Evolutionary conservation across 2,329 filamentous ascomycete genomes (phyloP).

Genomic region (Nigrograna mackinnonii): DNA sequence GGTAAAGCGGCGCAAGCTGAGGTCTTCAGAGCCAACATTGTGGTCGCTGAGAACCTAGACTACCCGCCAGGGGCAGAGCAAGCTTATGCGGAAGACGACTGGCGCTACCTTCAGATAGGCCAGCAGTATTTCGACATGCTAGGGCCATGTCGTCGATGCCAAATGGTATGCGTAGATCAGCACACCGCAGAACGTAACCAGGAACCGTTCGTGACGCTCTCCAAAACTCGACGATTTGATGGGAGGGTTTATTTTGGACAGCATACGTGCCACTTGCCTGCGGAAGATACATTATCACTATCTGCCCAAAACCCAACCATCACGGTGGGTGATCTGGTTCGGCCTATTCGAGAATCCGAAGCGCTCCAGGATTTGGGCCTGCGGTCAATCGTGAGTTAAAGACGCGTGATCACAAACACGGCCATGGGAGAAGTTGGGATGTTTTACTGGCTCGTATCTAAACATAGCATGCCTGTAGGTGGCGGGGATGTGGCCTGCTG

Average conservation of each 20-base stretch:
- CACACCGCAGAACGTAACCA: conserved; percentile 74
- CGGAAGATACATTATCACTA: conserved; percentile 20
- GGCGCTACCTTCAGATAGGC: conserved; percentile 71
- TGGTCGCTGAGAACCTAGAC: conserved; percentile 60
- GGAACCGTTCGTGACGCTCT: conserved; percentile 86
- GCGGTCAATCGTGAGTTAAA: conserved; percentile 27
- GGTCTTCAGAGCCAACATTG: conserved; percentile 87
- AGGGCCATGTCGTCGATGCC: conserved; percentile 84
- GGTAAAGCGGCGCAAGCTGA: conserved; percentile 70
- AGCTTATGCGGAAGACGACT: conserved; percentile 80
- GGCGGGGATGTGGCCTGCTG: conserved; percentile 6
- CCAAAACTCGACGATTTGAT: conserved; percentile 81
- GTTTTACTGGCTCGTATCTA: too few species aligned
- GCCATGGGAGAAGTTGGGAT: too few species aligned
- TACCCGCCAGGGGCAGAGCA: conserved; percentile 50
- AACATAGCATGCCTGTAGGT: conserved; percentile 16
- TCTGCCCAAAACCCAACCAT: conserved; percentile 41
- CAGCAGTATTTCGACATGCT: conserved; percentile 69
- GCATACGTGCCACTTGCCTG: conserved; percentile 59
- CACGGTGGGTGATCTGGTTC: conserved; percentile 40
- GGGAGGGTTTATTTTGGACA: conserved; percentile 90
- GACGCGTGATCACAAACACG: too few species aligned
- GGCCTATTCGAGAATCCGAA: conserved; percentile 32
- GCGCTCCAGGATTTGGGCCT: conserved; percentile 24
- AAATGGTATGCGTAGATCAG: conserved; percentile 96